Base-by-base conservation (phyloP, 2,329 filamentous ascomycete genomes). In the Botrytis byssoidea region DNA sequence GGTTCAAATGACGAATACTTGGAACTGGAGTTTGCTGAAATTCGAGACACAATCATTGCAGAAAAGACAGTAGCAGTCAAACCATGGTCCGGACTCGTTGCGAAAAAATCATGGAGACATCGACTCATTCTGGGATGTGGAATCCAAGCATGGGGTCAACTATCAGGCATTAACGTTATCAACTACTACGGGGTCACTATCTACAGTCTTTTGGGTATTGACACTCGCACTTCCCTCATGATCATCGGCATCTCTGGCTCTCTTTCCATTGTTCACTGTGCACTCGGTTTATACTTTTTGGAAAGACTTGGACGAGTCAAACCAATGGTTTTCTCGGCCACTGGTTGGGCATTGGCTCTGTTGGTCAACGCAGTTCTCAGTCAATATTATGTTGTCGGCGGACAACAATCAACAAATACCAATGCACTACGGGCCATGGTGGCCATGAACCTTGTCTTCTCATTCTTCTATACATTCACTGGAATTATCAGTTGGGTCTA, bases 401-500 rank as follows among this genome's bases (percentile, higher is more conserved):
- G 37, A 70, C 86, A 89, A 74, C 35, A 18, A 64, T 14, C 32
- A 42, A 64, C 10, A 25, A 64, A 14, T 16, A 2, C 61, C 22
- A 42, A 42, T 64, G 61, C 61, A 16, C 5, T 64, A 42, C 22
- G 22, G 8, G 35, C 32, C n/a, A 64, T 64, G 37, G 25, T 64
- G 8, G 61, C 35, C 37, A 64, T 64, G 37, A 64, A 64, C 25
- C 37, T 64, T 40, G 81, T 89, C 73, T 82, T 83, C 74, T 80
- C 77, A 2, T 71, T 76, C 57, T 76, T 74, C 40, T 88, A 86
- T 85, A 85, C 86, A 1, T 86, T 86, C 25, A 84, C 84, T 73
- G 85, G 85, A 32, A 86, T 83, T 1, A 85, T 89, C 0, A 86
- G 87, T 2, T 89, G 88, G 87, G 85, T 87, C n/a, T 79, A 89